Conservation (phyloP, 225 moss, liverwort and hornwort species). For the Marchantia paleacea region DNA sequence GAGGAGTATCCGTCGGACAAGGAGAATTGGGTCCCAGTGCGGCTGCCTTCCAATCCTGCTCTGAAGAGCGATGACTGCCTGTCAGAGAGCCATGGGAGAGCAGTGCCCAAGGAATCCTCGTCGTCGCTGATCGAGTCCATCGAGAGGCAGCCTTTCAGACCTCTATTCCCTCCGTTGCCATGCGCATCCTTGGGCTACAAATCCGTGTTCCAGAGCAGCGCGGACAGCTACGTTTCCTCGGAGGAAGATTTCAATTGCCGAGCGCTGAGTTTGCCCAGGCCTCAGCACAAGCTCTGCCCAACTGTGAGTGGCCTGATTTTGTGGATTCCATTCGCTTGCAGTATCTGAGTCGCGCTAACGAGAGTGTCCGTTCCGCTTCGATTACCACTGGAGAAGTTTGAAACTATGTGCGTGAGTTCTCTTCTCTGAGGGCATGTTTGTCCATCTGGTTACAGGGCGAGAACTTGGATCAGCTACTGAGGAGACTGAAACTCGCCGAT, state of each 20-base stretch:
- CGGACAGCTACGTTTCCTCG: slow-evolving; percentile 38
- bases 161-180: slow-evolving; percentile 50
- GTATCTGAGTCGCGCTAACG: too few relatives aligned
- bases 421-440: too few relatives aligned
- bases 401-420: too few relatives aligned
- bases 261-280: slow-evolving; percentile 47
- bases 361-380: too few relatives aligned
- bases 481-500: slow-evolving; percentile 54
- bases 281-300: slow-evolving; percentile 36
- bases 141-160: slow-evolving; percentile 58
- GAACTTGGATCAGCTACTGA: slow-evolving; percentile 49
- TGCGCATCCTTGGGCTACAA: slow-evolving; percentile 37
- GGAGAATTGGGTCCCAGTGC: slow-evolving; percentile 52
- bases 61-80: slow-evolving; percentile 21
- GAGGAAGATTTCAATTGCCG: slow-evolving; percentile 43
- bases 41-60: background rate
- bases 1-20: slow-evolving; percentile 68
- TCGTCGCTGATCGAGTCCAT: slow-evolving; percentile 26
- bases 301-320: slow-evolving; percentile 39
- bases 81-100: slow-evolving; percentile 8
- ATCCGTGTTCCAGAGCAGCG: slow-evolving; percentile 41
- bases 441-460: slow-evolving; percentile 29
- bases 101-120: slow-evolving; percentile 16
- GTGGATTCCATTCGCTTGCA: too few relatives aligned
- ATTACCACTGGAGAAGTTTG: too few relatives aligned